A percentile compares a stretch with the other conserved stretches of the same genome.
Conservation (phyloP, 225 moss, liverwort and hornwort genomes). For the Physcomitrium patens region DNA sequence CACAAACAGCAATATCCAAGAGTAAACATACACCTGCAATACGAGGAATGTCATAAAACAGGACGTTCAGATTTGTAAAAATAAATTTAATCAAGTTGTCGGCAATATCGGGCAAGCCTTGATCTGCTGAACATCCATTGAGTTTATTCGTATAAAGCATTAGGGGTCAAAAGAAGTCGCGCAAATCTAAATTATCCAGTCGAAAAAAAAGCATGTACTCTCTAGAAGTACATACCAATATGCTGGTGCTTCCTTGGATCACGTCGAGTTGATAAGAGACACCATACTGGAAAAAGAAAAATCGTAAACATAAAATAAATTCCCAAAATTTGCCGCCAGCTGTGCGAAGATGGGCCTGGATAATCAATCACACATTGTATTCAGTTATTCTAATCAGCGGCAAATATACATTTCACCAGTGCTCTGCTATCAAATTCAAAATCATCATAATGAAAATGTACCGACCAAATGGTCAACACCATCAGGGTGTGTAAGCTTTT, state of each 20-base stretch:
- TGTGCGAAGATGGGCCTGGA: constrained; percentile 80
- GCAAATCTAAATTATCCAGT: background rate
- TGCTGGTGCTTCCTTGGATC: constrained; percentile 60
- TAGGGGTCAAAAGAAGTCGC: constrained; percentile 21
- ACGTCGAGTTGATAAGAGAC: constrained; percentile 81
- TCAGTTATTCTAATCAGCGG: background rate
- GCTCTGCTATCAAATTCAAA: background rate
- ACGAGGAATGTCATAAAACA: constrained; percentile 12
- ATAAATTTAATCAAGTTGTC: background rate
- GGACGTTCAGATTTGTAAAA: background rate
- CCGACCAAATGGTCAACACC: background rate
- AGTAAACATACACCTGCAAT: constrained; percentile 92
- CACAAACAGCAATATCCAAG: constrained; percentile 71
- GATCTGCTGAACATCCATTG: background rate
- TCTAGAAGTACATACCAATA: constrained; percentile 57
- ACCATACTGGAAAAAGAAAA: constrained; percentile 98
- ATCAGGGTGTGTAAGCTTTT: background rate
- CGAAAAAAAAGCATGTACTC: background rate
- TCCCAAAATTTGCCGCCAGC: constrained; percentile 85
- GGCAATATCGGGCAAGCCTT: background rate
- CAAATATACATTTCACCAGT: background rate
- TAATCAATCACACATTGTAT: constrained; percentile 14
- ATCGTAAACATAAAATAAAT: constrained; percentile 73
- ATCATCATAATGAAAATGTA: constrained; percentile 1
- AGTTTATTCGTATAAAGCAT: background rate